These are phyloP conservation scores for Eutrema japonicum DNA, from an alignment of 345 rosid species.

Conservation along the genomic window DNA sequence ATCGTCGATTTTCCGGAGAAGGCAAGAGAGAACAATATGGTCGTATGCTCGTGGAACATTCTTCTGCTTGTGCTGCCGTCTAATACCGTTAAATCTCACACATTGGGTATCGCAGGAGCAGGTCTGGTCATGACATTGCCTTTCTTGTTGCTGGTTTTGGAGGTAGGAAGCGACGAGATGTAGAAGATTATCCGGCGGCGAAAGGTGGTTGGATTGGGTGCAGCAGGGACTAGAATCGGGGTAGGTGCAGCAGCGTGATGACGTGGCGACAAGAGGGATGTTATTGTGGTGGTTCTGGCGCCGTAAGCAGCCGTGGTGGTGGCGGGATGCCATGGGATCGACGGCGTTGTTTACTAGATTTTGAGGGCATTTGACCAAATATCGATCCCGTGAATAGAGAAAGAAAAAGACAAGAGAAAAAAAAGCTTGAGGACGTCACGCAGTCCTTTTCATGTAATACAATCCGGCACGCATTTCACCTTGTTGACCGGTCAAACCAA, in stretches of 20 bases:
- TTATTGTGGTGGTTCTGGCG: conserved; percentile 35
- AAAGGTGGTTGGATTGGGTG: conserved; percentile 36
- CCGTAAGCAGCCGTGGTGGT: conserved; percentile 42
- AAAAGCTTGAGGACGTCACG: conserved; percentile 22
- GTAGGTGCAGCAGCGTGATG: conserved; percentile 43
- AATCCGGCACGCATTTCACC: conserved; percentile 13
- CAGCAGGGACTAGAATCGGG: conserved; percentile 40
- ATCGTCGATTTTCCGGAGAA: conserved; percentile 55
- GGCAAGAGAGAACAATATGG: conserved; percentile 51
- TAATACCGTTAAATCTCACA: conserved; percentile 17
- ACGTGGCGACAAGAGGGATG: conserved; percentile 30
- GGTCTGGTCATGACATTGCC: conserved; percentile 34
- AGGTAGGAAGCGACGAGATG: conserved; percentile 59
- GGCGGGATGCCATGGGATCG: conserved; percentile 59
- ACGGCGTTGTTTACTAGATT: conserved; percentile 17
- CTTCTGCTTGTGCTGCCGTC: conserved; percentile 13
- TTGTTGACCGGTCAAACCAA: conserved; percentile 22
- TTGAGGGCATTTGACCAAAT: conserved; percentile 22
- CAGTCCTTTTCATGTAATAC: background rate
- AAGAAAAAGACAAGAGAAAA: background rate
- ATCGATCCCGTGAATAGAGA: conserved; percentile 15
- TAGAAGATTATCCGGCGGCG: conserved; percentile 53
- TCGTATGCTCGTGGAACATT: conserved; percentile 39
- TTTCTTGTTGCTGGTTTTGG: conserved; percentile 47
- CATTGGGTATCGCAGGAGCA: conserved; percentile 20